These are phyloP conservation scores for Penicillium silybi DNA, from an alignment of 495 filamentous ascomycete species.

Conservation along the genomic window DNA sequence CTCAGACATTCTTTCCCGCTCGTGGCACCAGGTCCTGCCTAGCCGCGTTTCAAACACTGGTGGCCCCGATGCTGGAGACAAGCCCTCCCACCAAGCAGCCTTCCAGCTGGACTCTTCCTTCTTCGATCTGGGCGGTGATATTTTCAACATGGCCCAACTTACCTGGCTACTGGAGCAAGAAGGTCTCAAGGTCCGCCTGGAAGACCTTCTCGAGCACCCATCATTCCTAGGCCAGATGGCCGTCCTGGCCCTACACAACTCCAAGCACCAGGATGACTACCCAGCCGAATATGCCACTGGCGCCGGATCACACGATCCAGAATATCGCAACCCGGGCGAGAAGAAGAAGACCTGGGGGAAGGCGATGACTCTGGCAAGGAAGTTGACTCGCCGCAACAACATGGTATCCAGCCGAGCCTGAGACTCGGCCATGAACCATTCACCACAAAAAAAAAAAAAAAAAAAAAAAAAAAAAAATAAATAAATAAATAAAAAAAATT, in stretches of 20 bases:
- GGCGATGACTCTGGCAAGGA: conserved; percentile 30
- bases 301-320: conserved; percentile 8
- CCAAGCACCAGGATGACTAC: conserved; percentile 22
- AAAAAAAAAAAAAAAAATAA: neutral
- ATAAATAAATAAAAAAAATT: conserved; percentile 2
- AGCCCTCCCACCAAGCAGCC: conserved; percentile 7
- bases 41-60: conserved; percentile 4
- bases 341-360: conserved; percentile 32
- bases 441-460: neutral
- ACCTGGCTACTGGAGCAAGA: conserved; percentile 46
- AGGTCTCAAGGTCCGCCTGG: conserved; percentile 45
- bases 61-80: conserved; percentile 7
- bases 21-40: conserved; percentile 50
- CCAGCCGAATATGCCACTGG: conserved; percentile 14
- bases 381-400: conserved; percentile 25
- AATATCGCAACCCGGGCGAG: conserved; percentile 8
- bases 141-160: conserved; percentile 49
- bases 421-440: neutral
- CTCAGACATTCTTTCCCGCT: conserved; percentile 43
- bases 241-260: conserved; percentile 37
- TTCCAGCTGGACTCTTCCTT: conserved; percentile 49
- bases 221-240: conserved; percentile 50
- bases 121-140: conserved; percentile 52
- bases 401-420: conserved; percentile 17
- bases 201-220: conserved; percentile 48